Percentiles rank a stretch among this genome's conserved stretches.
phyloP scores from a whole-genome alignment of 208 protist genomes.

The Crithidia expoeki region DNA sequence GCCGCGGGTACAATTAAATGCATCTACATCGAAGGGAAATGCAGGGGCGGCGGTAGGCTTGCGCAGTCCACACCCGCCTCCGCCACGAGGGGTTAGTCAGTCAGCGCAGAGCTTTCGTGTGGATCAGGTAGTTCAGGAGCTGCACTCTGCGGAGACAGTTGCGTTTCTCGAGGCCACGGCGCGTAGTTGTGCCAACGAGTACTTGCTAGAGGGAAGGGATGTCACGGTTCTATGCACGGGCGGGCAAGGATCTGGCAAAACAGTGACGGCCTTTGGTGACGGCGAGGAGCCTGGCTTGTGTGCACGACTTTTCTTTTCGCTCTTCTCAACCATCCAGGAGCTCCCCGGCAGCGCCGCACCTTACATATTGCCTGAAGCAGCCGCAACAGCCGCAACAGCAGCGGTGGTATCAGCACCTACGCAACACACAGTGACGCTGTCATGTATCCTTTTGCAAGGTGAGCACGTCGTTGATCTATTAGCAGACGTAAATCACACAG shows the following conservation, averaged over 20 bases:
- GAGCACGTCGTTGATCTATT: constrained; percentile 30
- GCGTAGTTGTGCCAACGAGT: constrained; percentile 35
- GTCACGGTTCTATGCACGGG: constrained; percentile 84
- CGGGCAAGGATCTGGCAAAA: constrained; percentile 78
- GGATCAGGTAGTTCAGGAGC: constrained; percentile 63
- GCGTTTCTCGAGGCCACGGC: constrained; percentile 46
- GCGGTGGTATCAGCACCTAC: not conserved
- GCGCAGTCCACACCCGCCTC: not conserved
- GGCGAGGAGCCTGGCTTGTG: constrained; percentile 21
- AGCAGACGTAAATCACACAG: not conserved
- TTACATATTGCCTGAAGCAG: not conserved
- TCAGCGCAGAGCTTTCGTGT: constrained; percentile 57
- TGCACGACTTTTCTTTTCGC: constrained; percentile 8
- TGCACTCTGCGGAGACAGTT: constrained; percentile 50
- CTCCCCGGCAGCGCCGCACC: not conserved
- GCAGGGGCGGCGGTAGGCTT: no score
- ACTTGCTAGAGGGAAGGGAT: constrained; percentile 40
- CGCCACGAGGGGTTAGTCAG: not conserved
- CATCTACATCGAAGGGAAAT: not conserved
- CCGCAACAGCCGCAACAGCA: not conserved
- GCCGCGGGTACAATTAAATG: not conserved
- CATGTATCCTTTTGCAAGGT: constrained; percentile 18
- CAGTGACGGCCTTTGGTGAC: constrained; percentile 77
- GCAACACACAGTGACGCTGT: constrained; percentile 12
- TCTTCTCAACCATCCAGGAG: constrained; percentile 5